A percentile compares a stretch with the other conserved stretches of the same genome.
Evolutionary conservation across 352 stramenopile species (phyloP).

Genomic region (Globisporangium ultimum): DNA sequence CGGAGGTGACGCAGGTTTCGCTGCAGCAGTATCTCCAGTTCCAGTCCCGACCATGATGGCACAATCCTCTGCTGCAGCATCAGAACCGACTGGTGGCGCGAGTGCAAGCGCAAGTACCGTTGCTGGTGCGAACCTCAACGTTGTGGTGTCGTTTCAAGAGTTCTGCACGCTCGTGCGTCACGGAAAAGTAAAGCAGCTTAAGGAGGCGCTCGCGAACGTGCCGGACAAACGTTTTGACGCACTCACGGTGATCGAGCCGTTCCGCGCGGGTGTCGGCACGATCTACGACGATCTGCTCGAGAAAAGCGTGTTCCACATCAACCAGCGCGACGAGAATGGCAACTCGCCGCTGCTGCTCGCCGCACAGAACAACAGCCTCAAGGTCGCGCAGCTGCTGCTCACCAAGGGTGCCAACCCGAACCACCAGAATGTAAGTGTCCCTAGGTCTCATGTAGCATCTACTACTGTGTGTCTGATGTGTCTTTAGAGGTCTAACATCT

Average conservation of each 20-base stretch:
- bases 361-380: constrained; percentile 86
- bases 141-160: constrained; percentile 70
- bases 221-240: constrained; percentile 87
- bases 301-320: constrained; percentile 87
- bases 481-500: not conserved
- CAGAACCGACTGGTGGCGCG: not conserved
- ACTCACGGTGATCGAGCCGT: constrained; percentile 62
- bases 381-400: constrained; percentile 90
- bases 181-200: constrained; percentile 86
- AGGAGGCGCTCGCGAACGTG: constrained; percentile 81
- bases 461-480: constrained; percentile 5
- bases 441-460: not conserved
- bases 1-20: not conserved
- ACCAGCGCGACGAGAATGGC: constrained; percentile 88
- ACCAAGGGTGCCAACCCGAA: constrained; percentile 88
- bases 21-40: not conserved
- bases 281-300: constrained; percentile 89
- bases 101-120: constrained; percentile 4
- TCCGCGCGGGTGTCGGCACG: constrained; percentile 83
- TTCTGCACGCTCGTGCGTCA: constrained; percentile 84
- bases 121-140: constrained; percentile 18
- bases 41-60: not conserved
- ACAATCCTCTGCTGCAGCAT: not conserved
- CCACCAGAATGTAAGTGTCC: constrained; percentile 75
- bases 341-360: constrained; percentile 89